Percentiles rank a stretch among this genome's conserved stretches.
Conservation (phyloP, 352 stramenopile species). For the Hyaloperonospora brassicae region DNA sequence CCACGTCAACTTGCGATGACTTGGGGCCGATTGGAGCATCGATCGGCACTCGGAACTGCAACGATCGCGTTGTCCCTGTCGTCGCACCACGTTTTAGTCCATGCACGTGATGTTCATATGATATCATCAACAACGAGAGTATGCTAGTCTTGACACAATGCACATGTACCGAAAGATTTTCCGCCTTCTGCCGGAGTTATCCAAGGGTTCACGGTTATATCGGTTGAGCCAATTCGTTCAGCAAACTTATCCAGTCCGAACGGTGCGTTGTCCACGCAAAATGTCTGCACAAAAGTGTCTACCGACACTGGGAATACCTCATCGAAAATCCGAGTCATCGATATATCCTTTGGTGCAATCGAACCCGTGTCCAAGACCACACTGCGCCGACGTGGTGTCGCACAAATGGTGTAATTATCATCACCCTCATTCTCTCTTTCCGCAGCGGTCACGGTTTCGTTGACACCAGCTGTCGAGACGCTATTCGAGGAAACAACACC, state of each 20-base stretch:
- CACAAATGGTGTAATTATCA: conserved; percentile 10
- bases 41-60: conserved; percentile 71
- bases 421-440: conserved; percentile 4
- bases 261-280: conserved; percentile 52
- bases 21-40: conserved; percentile 77
- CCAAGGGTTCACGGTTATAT: conserved; percentile 71
- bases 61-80: conserved; percentile 48
- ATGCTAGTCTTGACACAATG: not conserved
- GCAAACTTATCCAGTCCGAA: conserved; percentile 71
- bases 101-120: not conserved
- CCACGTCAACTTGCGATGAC: conserved; percentile 71
- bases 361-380: conserved; percentile 58
- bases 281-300: conserved; percentile 62
- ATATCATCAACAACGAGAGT: not conserved
- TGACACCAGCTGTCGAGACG: conserved; percentile 2
- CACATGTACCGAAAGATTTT: conserved; percentile 27
- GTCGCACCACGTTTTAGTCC: not conserved
- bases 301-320: conserved; percentile 52
- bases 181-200: conserved; percentile 40
- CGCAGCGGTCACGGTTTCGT: conserved; percentile 1
- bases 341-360: conserved; percentile 58
- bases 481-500: conserved; percentile 2
- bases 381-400: conserved; percentile 22
- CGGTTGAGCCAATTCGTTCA: conserved; percentile 47
- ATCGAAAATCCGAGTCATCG: conserved; percentile 63